A percentile compares a stretch with the other conserved stretches of the same genome.
Evolutionary conservation across 352 stramenopile genomes (phyloP).

Genomic region (Vaucheria bursata): DNA sequence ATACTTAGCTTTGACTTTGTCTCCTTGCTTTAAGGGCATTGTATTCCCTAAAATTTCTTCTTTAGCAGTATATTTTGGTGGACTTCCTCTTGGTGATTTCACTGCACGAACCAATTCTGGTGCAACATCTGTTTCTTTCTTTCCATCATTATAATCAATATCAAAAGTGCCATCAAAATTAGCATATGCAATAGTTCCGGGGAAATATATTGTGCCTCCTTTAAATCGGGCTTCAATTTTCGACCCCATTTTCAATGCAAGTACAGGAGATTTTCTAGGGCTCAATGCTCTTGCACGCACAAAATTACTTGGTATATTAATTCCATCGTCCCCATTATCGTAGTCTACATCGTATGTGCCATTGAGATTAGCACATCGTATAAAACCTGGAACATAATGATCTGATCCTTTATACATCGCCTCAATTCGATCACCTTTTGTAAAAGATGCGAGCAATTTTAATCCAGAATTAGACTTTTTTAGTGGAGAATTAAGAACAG

Average conservation of each 20-base stretch:
- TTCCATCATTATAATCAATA: slow-evolving; percentile 64
- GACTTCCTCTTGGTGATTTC: not conserved
- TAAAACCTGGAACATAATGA: slow-evolving; percentile 45
- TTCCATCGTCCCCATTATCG: slow-evolving; percentile 47
- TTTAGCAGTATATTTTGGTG: not conserved
- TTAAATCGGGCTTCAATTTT: slow-evolving; percentile 59
- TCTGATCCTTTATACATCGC: slow-evolving; percentile 59
- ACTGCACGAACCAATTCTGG: slow-evolving; percentile 52
- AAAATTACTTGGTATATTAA: slow-evolving; percentile 18
- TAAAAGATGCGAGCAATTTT: slow-evolving; percentile 48
- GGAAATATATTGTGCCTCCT: slow-evolving; percentile 61
- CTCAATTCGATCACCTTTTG: slow-evolving; percentile 56
- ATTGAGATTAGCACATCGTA: slow-evolving; percentile 54
- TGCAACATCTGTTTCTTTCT: slow-evolving; percentile 57
- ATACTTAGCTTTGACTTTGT: slow-evolving; percentile 28
- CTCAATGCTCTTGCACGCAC: slow-evolving; percentile 38
- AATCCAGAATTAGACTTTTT: not conserved
- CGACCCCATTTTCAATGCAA: slow-evolving; percentile 7
- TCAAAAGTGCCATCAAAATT: slow-evolving; percentile 63
- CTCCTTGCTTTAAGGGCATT: slow-evolving; percentile 17
- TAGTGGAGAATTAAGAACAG: no score
- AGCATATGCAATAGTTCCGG: slow-evolving; percentile 58
- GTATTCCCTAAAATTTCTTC: not conserved
- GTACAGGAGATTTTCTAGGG: not conserved
- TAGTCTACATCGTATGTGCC: slow-evolving; percentile 61